Evolutionary conservation across 495 filamentous ascomycete species (phyloP), one percentile per base, ranked within the genome.

Genomic region (Trichoderma asperelloides): DNA sequence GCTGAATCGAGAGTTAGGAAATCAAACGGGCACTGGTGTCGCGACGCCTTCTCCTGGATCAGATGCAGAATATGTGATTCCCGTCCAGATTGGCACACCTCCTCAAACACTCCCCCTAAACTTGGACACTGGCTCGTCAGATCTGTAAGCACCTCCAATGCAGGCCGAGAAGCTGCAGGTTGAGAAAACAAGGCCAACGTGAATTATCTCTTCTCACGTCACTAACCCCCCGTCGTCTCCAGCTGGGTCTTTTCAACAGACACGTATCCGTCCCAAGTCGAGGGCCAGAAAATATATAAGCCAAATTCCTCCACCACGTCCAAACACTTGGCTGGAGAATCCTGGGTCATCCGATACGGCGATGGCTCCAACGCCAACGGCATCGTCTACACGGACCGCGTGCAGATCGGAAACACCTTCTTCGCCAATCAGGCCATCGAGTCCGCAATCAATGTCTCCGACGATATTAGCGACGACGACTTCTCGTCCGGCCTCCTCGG

Each of bases 41-140:
- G 71, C 75, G 62, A 81, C 86, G 23, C 81, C 73, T 4, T 89
- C 90, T 0, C 78, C 85, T 72, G 51, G 72, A 15, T 75, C 84
- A 70, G 90, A 92, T 70, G 68, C 72, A 40, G 85, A 89, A 74
- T 93, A 90, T 69, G 73, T 92, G 68, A 84, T 82, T 30, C 88
- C 88, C 18, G 88, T 92, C 65, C 80, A 75, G 3, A 79, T 92
- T 68, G 90, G 90, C 67, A 80, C 74, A 0, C 79, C 79, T 0
- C 77, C 78, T 15, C 84, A 86, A 65, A 83, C 80, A 5, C 72
- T 92, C 70, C 82, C 87, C 70, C 71, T 93, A 67, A 87, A 91
- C 73, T 82, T 92, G 71, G 90, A 93, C 73, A 91, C 90, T 49
- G 90, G 90, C 3, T 89, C 86, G 47, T 85, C 87, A 55, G 90